Conservation (phyloP, 768 basidiomycete genomes). For the Auricularia cornea region DNA sequence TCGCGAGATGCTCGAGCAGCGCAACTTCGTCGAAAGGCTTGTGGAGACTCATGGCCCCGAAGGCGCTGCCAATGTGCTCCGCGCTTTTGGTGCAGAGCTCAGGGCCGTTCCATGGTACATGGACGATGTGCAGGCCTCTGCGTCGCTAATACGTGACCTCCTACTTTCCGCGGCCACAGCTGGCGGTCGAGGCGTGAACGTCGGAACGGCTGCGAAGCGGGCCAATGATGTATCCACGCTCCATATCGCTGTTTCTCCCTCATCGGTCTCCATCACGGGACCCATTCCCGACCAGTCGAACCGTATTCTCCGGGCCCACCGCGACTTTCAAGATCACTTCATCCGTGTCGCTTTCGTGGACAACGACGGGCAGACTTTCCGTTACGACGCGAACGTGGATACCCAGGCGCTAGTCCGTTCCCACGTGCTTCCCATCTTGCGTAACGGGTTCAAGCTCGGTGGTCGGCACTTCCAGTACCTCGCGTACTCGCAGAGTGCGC, state of each 20-base stretch:
- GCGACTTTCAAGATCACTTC: slow-evolving; percentile 40
- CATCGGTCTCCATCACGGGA: slow-evolving; percentile 42
- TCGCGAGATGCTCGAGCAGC: slow-evolving; percentile 39
- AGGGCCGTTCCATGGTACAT: not conserved
- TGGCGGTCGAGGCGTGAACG: too few relatives aligned
- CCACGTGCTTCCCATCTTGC: slow-evolving; percentile 39
- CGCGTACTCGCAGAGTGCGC: slow-evolving; percentile 65
- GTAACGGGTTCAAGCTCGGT: slow-evolving; percentile 42
- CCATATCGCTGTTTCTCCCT: slow-evolving; percentile 43
- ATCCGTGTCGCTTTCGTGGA: slow-evolving; percentile 59
- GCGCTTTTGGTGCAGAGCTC: slow-evolving; percentile 24
- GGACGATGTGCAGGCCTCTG: not conserved
- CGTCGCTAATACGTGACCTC: not conserved
- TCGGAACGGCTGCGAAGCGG: not conserved
- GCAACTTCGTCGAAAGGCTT: slow-evolving; percentile 26
- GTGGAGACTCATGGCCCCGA: slow-evolving; percentile 21
- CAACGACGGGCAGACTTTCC: slow-evolving; percentile 39
- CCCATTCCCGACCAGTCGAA: slow-evolving; percentile 55
- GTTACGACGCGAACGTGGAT: slow-evolving; percentile 50
- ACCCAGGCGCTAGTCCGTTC: slow-evolving; percentile 38
- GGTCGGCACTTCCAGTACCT: slow-evolving; percentile 52
- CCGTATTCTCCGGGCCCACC: slow-evolving; percentile 41
- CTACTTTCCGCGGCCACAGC: too few relatives aligned
- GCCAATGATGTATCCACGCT: not conserved
- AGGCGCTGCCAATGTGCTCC: slow-evolving; percentile 35